Percentiles rank a stretch among this genome's conserved stretches.
phyloP scores from a whole-genome alignment of 2,329 filamentous ascomycete genomes.

The Triangularia verruculosa region DNA sequence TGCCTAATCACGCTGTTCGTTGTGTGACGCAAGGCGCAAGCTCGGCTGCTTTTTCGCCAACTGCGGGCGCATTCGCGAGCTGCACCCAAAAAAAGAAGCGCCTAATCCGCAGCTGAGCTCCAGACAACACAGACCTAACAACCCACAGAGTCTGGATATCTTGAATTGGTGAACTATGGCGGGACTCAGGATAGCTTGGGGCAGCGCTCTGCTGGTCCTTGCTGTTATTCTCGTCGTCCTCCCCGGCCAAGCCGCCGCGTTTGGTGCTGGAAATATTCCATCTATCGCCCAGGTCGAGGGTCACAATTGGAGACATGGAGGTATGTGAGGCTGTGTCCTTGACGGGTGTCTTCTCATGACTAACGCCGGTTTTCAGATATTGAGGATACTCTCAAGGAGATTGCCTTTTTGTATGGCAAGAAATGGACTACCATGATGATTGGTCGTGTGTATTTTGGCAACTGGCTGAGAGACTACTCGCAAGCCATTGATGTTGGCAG shows the following conservation, averaged over 20 bases:
- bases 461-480: conserved; percentile 83
- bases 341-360: not conserved
- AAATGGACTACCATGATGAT: conserved; percentile 82
- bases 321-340: conserved; percentile 33
- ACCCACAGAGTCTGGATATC: not conserved
- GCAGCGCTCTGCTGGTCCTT: conserved; percentile 51
- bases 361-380: conserved; percentile 53
- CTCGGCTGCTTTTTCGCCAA: not conserved
- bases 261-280: conserved; percentile 71
- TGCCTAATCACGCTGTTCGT: not conserved
- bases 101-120: not conserved
- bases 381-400: conserved; percentile 75
- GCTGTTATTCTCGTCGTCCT: conserved; percentile 55
- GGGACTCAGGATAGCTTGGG: conserved; percentile 45
- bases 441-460: conserved; percentile 78
- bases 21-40: not conserved
- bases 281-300: conserved; percentile 63
- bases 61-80: not conserved
- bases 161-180: conserved; percentile 40
- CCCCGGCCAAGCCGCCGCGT: conserved; percentile 56
- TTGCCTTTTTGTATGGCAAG: conserved; percentile 74
- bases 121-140: not conserved
- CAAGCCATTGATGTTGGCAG: conserved; percentile 80
- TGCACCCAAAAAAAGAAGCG: not conserved
- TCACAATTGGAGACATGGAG: conserved; percentile 67